Conservation (phyloP, 148 eudicot genomes). For the Amaranthus cruentus region DNA sequence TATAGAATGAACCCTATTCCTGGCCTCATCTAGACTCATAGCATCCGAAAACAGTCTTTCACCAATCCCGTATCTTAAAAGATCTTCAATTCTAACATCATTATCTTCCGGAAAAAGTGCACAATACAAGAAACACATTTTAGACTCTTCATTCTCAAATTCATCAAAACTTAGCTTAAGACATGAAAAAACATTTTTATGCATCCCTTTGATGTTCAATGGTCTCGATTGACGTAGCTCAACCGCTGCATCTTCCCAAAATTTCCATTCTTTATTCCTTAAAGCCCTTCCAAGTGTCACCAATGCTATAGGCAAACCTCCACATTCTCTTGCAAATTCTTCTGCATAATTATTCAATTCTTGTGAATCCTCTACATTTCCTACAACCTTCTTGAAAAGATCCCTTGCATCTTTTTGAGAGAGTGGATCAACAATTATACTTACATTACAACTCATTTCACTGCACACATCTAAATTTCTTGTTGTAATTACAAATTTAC, state of each 20-base stretch:
- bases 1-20: conserved; percentile 32
- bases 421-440: conserved; percentile 28
- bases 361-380: conserved; percentile 22
- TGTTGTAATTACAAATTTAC: conserved; percentile 35
- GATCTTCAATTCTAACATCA: conserved; percentile 33
- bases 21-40: conserved; percentile 29
- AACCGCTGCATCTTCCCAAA: conserved; percentile 36
- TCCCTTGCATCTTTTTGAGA: conserved; percentile 39
- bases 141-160: conserved; percentile 28
- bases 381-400: conserved; percentile 35
- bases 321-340: conserved; percentile 43
- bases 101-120: conserved; percentile 43
- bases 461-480: conserved; percentile 31
- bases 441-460: conserved; percentile 26
- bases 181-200: conserved; percentile 28
- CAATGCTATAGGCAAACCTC: conserved; percentile 48
- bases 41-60: conserved; percentile 31
- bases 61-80: conserved; percentile 39
- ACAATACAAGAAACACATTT: conserved; percentile 30
- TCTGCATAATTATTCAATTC: conserved; percentile 24
- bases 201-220: conserved; percentile 33
- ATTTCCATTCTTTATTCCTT: conserved; percentile 21
- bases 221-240: conserved; percentile 27
- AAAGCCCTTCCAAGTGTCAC: conserved; percentile 36
- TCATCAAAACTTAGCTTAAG: conserved; percentile 39